Evolutionary conservation across 1,284 basidiomycete species (phyloP), one percentile per base, ranked within the genome.

Genomic region (Ustilago trichophora): DNA sequence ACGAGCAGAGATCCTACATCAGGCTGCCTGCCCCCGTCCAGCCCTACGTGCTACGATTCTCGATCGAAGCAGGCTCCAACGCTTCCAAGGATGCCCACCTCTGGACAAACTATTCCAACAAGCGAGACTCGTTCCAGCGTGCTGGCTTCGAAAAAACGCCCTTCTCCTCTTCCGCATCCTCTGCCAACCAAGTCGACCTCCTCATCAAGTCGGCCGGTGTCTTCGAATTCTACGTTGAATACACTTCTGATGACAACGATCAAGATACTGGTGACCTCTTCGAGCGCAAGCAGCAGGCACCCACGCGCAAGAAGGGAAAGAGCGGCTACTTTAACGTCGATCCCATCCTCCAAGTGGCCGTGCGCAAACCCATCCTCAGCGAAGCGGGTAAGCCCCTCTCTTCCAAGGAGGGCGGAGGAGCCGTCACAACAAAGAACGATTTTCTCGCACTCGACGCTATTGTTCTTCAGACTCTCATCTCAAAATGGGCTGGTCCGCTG

Each of bases 71-170:
- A 4, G 76, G 76, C 21, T 54, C 57, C 8, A 37, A 44, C 8
- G 75, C 75, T 4, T 75, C 72, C 12, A 63, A 57, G 26, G 47
- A 76, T 5, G 75, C 72, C 21, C 31, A 27, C 21, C 63, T 78
- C 10, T 75, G 52, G 58, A 73, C 76, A 18, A 77, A 76, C 56
- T 75, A 67, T 34, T 76, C 76, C 2, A 36, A 45, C 40, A 63
- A 93, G 15, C 91, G 91, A 24, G 84, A 82, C 13, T 34, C 34
- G 4, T 98, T 97, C 78, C 85, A 88, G 52, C 87, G 95, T 21
- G 87, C 89, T 64, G 86, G 83, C 35, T 93, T 91, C 81, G 85
- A 87, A 9, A 86, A 92, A 81, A 49, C 41, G 9, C 24, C 50
- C 15, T 63, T 68, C 41, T 29, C 55, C 11, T 53, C 65, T 10